phyloP scores from a whole-genome alignment of 441 rosid species.

The Raphanus hybrid region DNA sequence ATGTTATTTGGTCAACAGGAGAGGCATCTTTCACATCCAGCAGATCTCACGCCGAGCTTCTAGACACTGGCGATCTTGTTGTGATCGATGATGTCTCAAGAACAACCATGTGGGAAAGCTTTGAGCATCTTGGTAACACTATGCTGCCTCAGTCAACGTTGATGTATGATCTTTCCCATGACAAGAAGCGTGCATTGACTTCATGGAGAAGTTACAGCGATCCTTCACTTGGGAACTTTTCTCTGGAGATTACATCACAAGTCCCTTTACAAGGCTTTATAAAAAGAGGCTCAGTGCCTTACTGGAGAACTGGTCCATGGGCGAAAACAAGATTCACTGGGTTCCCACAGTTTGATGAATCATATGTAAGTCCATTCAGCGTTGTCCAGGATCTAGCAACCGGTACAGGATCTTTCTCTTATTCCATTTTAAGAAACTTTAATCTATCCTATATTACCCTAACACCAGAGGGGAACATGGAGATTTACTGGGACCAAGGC shows the following conservation, averaged over 20 bases:
- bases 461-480: conserved; percentile 25
- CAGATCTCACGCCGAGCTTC: conserved; percentile 35
- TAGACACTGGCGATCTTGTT: conserved; percentile 44
- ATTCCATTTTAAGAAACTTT: conserved; percentile 23
- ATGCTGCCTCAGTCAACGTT: conserved; percentile 40
- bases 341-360: conserved; percentile 29
- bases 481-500: conserved; percentile 30
- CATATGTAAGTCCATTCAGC: conserved; percentile 45
- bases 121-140: conserved; percentile 46
- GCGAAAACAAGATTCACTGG: conserved; percentile 44
- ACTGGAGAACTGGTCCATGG: conserved; percentile 59
- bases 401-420: conserved; percentile 24
- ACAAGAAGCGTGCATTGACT: conserved; percentile 26
- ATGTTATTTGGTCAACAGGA: conserved; percentile 41
- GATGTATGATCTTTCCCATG: conserved; percentile 25
- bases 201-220: conserved; percentile 46
- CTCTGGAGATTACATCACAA: conserved; percentile 34
- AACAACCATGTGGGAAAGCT: conserved; percentile 39
- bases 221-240: conserved; percentile 46
- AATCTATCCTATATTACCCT: conserved; percentile 31
- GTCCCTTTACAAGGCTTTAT: conserved; percentile 39
- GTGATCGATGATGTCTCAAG: conserved; percentile 30
- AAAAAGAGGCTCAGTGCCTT: conserved; percentile 28
- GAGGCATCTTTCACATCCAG: conserved; percentile 11
- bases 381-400: conserved; percentile 35